Evolutionary conservation across 1,139 yeast genomes (phyloP).

Genomic region (Suhomyces ambrosiae): DNA sequence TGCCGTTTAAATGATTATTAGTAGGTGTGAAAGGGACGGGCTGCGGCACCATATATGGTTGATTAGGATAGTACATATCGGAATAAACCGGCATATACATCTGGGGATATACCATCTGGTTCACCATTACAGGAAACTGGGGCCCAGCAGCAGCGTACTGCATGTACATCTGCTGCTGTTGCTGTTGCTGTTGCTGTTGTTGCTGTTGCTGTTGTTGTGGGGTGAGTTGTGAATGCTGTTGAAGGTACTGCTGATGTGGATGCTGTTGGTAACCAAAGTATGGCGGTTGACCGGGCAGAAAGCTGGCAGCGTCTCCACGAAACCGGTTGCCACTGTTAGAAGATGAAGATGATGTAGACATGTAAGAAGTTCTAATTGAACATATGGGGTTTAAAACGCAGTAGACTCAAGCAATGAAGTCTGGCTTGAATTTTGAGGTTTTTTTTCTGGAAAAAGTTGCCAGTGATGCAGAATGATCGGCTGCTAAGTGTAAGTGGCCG

Average conservation of each 20-base stretch:
- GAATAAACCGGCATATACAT: conserved; percentile 21
- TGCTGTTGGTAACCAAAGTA: conserved; percentile 18
- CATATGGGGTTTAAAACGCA: conserved; percentile 7
- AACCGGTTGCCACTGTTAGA: conserved; percentile 39
- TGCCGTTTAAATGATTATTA: conserved; percentile 10
- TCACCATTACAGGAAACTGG: conserved; percentile 17
- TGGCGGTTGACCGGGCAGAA: conserved; percentile 34
- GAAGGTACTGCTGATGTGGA: conserved; percentile 23
- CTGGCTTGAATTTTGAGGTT: neutral
- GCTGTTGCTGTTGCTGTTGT: conserved; percentile 16
- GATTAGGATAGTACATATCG: conserved; percentile 20
- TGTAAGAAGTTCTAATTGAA: conserved; percentile 11
- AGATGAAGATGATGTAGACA: conserved; percentile 20
- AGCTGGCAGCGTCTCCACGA: conserved; percentile 47
- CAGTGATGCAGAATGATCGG: neutral
- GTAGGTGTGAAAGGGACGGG: conserved; percentile 16
- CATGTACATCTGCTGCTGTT: conserved; percentile 20
- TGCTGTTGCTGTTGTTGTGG: conserved; percentile 23
- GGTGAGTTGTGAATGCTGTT: conserved; percentile 20
- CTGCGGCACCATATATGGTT: conserved; percentile 20
- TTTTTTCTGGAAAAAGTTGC: neutral
- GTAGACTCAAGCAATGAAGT: neutral
- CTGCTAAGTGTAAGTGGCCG: neutral
- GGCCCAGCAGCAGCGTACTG: conserved; percentile 15
- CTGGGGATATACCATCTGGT: conserved; percentile 21